Evolutionary conservation across 495 filamentous ascomycete genomes (phyloP), one percentile per base, ranked within the genome.

Genomic region (Physcia stellaris): DNA sequence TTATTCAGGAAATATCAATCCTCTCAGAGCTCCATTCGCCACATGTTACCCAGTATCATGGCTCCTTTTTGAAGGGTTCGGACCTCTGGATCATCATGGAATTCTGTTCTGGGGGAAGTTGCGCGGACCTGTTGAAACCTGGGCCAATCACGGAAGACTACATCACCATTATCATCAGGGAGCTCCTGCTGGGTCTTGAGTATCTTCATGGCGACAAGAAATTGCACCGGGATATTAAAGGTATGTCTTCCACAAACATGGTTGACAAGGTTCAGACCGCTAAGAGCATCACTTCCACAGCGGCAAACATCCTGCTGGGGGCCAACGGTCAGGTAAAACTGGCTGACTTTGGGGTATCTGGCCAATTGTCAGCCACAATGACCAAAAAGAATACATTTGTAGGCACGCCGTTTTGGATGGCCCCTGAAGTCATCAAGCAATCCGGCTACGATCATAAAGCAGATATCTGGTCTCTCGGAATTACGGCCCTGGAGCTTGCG

Each of bases 371-470:
- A 17, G 85, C 86, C 2, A 95, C 90, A n/a, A 96, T 95, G 83
- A 94, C 92, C 18, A 94, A 95, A 62, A 94, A 94, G 59, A 98
- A 96, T 52, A 98, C 90, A 0, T 98, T 98, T 54, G 90, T 98
- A 17, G 90, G 90, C 11, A 96, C 90, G 2, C 90, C 90, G 1
- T 98, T 95, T 60, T 98, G 90, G 90, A 98, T 98, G 90, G 90
- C 90, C 4, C 90, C 90, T 6, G 90, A 98, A 57, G 90, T 98
- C 22, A 98, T 98, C 58, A 94, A 94, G 63, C 86, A 94, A 55
- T 90, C 84, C 36, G 90, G 90, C 28, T 98, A 98, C 59, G 88
- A 95, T 51, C 86, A 93, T 61, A 98, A 96, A 62, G 92, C 90
- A 4, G 90, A 98, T 54, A 94, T 98, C 41, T 98, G 90, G 90